These are phyloP conservation scores for Trapa bicornis DNA, from an alignment of 345 rosid genomes.

Conservation along the genomic window DNA sequence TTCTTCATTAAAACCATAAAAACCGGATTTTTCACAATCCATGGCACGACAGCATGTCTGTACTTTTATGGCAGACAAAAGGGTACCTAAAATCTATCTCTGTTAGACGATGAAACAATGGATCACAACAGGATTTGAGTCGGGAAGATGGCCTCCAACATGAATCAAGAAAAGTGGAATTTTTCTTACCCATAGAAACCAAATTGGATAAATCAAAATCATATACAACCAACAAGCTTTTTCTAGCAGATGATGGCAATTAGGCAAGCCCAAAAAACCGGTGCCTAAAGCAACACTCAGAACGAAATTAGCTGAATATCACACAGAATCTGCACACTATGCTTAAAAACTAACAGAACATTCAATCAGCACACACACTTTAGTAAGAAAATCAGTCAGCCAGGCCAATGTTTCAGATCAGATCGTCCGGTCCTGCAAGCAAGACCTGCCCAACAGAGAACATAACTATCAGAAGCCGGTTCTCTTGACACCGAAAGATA, in stretches of 20 bases:
- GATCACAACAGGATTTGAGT: too few relatives aligned
- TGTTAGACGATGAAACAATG: too few relatives aligned
- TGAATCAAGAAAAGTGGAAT: too few relatives aligned
- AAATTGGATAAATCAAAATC: neutral
- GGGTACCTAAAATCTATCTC: too few relatives aligned
- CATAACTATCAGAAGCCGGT: neutral
- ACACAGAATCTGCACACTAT: slow-evolving; percentile 17
- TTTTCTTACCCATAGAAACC: neutral
- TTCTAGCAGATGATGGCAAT: slow-evolving; percentile 23
- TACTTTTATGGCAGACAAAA: too few relatives aligned
- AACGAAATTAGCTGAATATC: slow-evolving; percentile 15
- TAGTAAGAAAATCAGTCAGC: slow-evolving; percentile 16
- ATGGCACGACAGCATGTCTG: too few relatives aligned
- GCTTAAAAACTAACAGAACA: neutral
- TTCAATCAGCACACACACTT: neutral
- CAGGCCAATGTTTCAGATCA: slow-evolving; percentile 15
- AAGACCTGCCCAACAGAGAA: slow-evolving; percentile 35
- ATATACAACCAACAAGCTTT: slow-evolving; percentile 11
- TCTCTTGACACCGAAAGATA: neutral
- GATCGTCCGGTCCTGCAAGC: slow-evolving; percentile 79
- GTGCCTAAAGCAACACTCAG: slow-evolving; percentile 43
- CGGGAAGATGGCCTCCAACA: too few relatives aligned
- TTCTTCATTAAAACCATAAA: slow-evolving; percentile 1
- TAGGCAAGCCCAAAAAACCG: slow-evolving; percentile 37
- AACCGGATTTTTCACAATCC: too few relatives aligned